Base-by-base conservation (phyloP, 164 flowering plant genomes). In the Tetracentron sinense region DNA sequence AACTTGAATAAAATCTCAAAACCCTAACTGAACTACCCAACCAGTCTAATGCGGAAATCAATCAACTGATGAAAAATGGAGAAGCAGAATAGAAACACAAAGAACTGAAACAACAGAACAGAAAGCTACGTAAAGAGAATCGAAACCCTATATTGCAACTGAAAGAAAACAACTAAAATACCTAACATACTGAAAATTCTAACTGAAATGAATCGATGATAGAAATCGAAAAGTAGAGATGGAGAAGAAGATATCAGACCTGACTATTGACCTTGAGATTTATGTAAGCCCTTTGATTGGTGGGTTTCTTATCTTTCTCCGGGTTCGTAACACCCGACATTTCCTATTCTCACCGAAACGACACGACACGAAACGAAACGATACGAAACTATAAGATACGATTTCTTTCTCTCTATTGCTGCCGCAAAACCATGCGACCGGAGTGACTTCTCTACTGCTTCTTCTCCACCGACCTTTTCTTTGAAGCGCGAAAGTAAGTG, bases 181-280 rank as follows among this genome's bases (percentile, higher is more conserved):
- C n/a, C n/a, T n/a, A n/a, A n/a, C n/a, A n/a, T n/a, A n/a, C n/a
- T n/a, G n/a, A 22, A 57, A 29, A 22, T 27, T 14, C 61, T 35
- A n/a, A 11, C 4, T 33, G 7, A 30, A 20, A 33, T 47, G 11
- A 33, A 10, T 19, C 35, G 15, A 16, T 14, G 16, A 3, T 8
- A 14, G 15, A 22, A 31, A 4, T 10, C 14, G 5, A 19, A 5
- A 5, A 19, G 8, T 42, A 27, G 55, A 22, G 14, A 51, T 14
- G 42, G 42, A 64, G 55, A 62, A 62, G 25, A 58, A 17, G 53
- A 51, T 15, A n/a, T 21, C 71, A 42, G 11, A 82, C 86, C 86
- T 82, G 83, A 33, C 86, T 79, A 58, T 80, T 80, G 63, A 82
- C 86, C 55, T 82, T 82, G 72, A 82, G 84, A 50, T 82, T 82